Evolutionary conservation across 1,284 basidiomycete species (phyloP).

Genomic region (Pascua sp.): DNA sequence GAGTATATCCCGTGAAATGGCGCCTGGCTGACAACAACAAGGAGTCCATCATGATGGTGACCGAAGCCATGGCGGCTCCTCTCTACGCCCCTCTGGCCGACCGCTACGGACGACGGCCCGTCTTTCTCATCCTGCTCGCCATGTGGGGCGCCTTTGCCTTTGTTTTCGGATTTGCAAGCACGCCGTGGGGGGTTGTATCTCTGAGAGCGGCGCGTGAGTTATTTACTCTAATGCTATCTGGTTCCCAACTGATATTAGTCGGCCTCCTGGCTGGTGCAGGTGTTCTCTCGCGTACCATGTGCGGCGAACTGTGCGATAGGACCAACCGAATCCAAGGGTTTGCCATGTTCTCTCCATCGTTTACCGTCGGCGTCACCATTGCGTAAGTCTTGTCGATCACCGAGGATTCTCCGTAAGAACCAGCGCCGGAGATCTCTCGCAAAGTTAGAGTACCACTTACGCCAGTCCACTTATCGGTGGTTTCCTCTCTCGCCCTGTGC

Average conservation of each 20-base stretch:
- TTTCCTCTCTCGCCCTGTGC: slow-evolving; percentile 34
- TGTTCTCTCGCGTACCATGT: slow-evolving; percentile 39
- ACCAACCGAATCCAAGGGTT: slow-evolving; percentile 37
- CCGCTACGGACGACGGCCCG: slow-evolving; percentile 28
- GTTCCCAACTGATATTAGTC: slow-evolving; percentile 12
- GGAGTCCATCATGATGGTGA: slow-evolving; percentile 38
- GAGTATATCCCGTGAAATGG: background rate
- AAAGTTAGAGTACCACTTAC: background rate
- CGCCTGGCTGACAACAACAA: slow-evolving; percentile 9
- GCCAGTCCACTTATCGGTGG: slow-evolving; percentile 38
- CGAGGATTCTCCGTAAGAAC: background rate
- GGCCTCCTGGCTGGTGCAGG: slow-evolving; percentile 38
- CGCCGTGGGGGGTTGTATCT: slow-evolving; percentile 21
- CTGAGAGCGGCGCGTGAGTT: slow-evolving; percentile 29
- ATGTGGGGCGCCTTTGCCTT: slow-evolving; percentile 24
- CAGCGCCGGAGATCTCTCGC: no score
- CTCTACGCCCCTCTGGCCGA: slow-evolving; percentile 37
- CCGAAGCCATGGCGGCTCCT: slow-evolving; percentile 37
- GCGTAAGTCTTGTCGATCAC: slow-evolving; percentile 22
- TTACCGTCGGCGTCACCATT: slow-evolving; percentile 34
- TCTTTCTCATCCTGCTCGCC: slow-evolving; percentile 25
- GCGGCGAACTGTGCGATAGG: slow-evolving; percentile 40
- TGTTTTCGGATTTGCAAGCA: slow-evolving; percentile 21
- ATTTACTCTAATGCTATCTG: background rate
- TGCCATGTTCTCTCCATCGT: slow-evolving; percentile 36